phyloP scores from a whole-genome alignment of 2,329 filamentous ascomycete species.

The Colletotrichum costaricense region DNA sequence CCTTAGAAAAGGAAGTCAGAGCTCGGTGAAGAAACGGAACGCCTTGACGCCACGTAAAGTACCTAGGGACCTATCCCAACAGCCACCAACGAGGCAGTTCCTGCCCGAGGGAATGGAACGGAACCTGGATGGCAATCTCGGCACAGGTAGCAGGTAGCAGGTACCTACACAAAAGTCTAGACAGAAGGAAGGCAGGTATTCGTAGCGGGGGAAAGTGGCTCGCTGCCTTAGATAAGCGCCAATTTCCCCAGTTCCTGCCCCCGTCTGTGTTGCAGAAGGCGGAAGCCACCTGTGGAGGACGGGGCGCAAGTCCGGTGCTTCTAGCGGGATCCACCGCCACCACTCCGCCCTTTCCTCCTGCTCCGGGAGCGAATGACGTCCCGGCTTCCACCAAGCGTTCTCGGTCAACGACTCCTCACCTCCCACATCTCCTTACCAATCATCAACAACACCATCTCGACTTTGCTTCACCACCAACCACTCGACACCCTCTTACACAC shows the following conservation, averaged over 20 bases:
- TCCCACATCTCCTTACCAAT: neutral
- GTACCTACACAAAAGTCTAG: neutral
- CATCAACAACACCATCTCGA: too few relatives aligned
- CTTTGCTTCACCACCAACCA: neutral
- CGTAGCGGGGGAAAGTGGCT: neutral
- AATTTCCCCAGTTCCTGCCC: neutral
- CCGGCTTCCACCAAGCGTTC: neutral
- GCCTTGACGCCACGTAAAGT: neutral
- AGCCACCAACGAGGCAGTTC: neutral
- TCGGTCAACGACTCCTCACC: neutral
- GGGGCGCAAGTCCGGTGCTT: neutral
- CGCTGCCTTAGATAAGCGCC: neutral
- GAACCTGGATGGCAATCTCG: neutral
- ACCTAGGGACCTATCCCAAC: neutral
- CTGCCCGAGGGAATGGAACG: neutral
- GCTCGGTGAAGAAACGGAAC: neutral
- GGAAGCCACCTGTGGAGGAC: neutral
- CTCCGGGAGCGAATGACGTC: neutral
- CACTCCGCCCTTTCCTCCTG: neutral
- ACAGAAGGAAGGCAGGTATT: too few relatives aligned
- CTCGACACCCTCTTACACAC: neutral
- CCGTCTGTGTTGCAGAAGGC: neutral
- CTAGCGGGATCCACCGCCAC: neutral
- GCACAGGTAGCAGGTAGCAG: neutral
- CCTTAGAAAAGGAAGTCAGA: neutral